phyloP scores from a whole-genome alignment of 192 early-diverging fungal species.

The Backusella liffmaniae region DNA sequence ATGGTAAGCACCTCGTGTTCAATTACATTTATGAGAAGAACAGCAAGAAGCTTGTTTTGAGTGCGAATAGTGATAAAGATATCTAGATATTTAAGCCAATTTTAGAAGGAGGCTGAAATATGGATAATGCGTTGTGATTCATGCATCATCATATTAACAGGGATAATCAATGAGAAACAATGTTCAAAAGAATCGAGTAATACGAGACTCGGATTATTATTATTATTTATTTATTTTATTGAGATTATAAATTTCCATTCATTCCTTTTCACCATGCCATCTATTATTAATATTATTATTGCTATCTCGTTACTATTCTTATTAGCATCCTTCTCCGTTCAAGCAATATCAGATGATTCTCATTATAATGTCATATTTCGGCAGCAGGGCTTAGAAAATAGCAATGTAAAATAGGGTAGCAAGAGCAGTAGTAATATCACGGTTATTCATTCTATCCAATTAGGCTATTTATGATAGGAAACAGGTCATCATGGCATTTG shows the following conservation, averaged over 20 bases:
- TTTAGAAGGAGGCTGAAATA: no score
- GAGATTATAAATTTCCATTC: background rate
- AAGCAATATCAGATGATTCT: background rate
- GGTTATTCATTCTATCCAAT: background rate
- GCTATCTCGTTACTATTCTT: background rate
- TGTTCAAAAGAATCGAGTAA: no score
- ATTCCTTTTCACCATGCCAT: background rate
- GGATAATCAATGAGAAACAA: no score
- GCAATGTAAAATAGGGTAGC: background rate
- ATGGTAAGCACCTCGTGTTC: no score
- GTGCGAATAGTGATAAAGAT: no score
- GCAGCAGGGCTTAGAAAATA: background rate
- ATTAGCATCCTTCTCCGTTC: background rate
- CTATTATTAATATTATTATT: background rate
- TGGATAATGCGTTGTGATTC: no score
- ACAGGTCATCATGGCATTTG: background rate
- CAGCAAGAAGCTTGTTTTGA: no score
- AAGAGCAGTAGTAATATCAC: background rate
- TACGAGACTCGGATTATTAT: background rate
- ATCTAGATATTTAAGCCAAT: no score
- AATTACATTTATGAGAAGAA: no score
- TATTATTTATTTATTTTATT: no score
- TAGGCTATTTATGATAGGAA: background rate
- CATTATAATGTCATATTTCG: background rate
- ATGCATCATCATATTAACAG: no score